Evolutionary conservation across 2,329 filamentous ascomycete genomes (phyloP).

Genomic region (Exophiala sp.): DNA sequence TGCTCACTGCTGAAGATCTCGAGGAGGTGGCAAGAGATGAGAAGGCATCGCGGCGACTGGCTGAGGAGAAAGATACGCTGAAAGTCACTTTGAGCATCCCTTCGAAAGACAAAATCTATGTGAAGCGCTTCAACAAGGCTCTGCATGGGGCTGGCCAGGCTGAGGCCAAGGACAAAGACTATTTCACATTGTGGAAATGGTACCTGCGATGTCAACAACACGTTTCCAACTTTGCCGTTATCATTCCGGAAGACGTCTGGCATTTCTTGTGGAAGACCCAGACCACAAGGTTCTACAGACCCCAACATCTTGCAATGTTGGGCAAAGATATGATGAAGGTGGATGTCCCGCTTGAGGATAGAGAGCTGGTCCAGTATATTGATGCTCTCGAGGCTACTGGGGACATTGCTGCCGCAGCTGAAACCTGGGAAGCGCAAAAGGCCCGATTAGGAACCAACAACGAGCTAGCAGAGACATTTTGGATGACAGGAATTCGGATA

Average conservation of each 20-base stretch:
- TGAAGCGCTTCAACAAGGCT: constrained; percentile 39
- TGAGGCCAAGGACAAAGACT: constrained; percentile 32
- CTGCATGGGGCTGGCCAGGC: constrained; percentile 34
- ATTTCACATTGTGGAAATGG: constrained; percentile 45
- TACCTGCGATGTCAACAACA: constrained; percentile 50
- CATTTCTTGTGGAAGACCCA: constrained; percentile 63
- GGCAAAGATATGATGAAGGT: constrained; percentile 63
- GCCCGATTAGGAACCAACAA: constrained; percentile 9
- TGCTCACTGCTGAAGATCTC: constrained; percentile 41
- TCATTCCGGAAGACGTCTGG: constrained; percentile 61
- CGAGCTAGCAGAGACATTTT: constrained; percentile 36
- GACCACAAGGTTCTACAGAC: constrained; percentile 47
- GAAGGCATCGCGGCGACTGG: constrained; percentile 10
- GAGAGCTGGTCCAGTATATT: constrained; percentile 64
- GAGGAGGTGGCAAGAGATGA: constrained; percentile 33
- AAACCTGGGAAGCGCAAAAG: constrained; percentile 56
- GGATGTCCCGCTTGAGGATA: constrained; percentile 52
- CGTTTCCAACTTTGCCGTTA: constrained; percentile 47
- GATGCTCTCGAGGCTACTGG: constrained; percentile 65
- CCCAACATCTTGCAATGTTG: constrained; percentile 60
- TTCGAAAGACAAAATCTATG: constrained; percentile 37
- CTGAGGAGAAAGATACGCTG: constrained; percentile 14
- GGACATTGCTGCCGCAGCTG: constrained; percentile 57
- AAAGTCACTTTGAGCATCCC: constrained; percentile 36
- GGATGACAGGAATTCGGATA: constrained; percentile 49